A percentile compares a stretch with the other conserved stretches of the same genome.
phyloP scores from a whole-genome alignment of 2,329 filamentous ascomycete genomes.

The Salinomyces thailandicus region DNA sequence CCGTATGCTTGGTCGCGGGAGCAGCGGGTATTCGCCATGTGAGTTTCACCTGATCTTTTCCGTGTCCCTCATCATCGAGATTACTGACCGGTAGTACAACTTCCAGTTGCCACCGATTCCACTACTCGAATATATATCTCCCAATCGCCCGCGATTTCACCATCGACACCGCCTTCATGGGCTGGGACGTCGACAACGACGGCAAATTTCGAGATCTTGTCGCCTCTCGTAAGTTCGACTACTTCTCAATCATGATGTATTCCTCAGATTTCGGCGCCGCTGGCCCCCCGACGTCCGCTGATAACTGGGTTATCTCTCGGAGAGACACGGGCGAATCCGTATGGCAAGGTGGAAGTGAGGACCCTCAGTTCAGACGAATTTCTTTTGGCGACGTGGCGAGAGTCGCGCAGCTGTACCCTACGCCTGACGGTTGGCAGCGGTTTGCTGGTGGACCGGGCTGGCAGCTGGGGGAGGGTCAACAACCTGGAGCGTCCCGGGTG shows the following conservation, averaged over 20 bases:
- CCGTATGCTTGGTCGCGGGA: too few species aligned
- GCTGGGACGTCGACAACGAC: neutral
- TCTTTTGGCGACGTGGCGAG: conserved; percentile 2
- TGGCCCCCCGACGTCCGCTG: neutral
- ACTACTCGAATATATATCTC: neutral
- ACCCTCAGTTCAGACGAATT: neutral
- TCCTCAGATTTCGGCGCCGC: neutral
- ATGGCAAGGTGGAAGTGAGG: conserved; percentile 1
- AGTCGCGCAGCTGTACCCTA: conserved; percentile 2
- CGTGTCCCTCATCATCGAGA: neutral
- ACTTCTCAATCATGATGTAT: conserved; percentile 3
- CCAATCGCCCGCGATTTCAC: conserved; percentile 1
- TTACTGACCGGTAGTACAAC: neutral
- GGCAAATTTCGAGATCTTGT: neutral
- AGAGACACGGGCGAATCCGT: neutral
- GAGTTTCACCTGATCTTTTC: neutral
- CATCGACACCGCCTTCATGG: neutral
- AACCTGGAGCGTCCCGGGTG: too few species aligned
- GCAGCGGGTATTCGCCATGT: neutral
- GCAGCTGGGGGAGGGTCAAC: too few species aligned
- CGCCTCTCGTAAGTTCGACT: neutral
- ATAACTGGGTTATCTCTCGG: neutral
- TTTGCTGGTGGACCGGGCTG: too few species aligned
- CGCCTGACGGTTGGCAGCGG: neutral
- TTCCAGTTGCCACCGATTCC: neutral